Conservation (phyloP, 2,329 filamentous ascomycete species). For the Corinectria fuckeliana region DNA sequence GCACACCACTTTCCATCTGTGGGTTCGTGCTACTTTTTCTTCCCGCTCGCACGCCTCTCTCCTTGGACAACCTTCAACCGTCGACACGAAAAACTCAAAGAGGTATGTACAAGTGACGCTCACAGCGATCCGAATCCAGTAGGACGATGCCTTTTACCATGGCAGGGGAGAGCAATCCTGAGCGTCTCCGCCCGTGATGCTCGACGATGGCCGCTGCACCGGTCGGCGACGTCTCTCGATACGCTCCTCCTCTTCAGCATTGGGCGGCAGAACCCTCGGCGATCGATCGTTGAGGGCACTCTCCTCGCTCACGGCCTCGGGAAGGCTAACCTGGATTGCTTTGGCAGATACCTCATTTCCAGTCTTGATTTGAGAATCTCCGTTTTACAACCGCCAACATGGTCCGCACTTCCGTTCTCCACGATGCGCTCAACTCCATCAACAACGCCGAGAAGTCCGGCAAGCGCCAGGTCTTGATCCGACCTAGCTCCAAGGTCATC, state of each 20-base stretch:
- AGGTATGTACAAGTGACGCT: conserved; percentile 53
- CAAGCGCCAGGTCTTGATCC: conserved; percentile 99
- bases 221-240: conserved; percentile 50
- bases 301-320: conserved; percentile 66
- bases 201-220: conserved; percentile 25
- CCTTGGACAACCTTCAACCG: conserved; percentile 38
- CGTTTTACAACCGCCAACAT: conserved; percentile 76
- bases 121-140: conserved; percentile 43
- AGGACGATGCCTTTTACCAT: conserved; percentile 56
- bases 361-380: conserved; percentile 81
- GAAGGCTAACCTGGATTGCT: conserved; percentile 64
- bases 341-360: conserved; percentile 71
- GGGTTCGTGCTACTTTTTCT: conserved; percentile 21
- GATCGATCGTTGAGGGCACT: conserved; percentile 66
- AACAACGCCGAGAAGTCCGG: conserved; percentile 99
- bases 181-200: conserved; percentile 37
- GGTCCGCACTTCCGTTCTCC: conserved; percentile 99
- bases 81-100: conserved; percentile 41
- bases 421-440: conserved; percentile 99
- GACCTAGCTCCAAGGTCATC: conserved; percentile 99
- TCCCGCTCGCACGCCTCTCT: conserved; percentile 24
- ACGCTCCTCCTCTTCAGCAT: conserved; percentile 69
- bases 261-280: conserved; percentile 75
- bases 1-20: conserved; percentile 42
- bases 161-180: conserved; percentile 69